Conservation (phyloP, 2,329 filamentous ascomycete species). For the Diaporthe ilicicola region DNA sequence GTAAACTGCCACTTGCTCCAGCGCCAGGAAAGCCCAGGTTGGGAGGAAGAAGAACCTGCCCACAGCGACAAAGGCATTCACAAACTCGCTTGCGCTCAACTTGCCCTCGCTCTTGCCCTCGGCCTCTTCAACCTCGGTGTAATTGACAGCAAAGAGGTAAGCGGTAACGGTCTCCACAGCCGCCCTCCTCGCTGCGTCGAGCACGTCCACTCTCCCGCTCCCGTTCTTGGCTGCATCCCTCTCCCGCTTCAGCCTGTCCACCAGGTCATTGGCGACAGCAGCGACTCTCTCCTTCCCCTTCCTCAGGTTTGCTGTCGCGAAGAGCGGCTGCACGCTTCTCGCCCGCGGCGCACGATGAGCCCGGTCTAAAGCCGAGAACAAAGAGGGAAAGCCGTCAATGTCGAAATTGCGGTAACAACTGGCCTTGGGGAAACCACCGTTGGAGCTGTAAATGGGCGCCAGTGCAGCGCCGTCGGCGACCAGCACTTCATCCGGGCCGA, state of each 20-base stretch:
- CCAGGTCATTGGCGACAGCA: slow-evolving; percentile 46
- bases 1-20: slow-evolving; percentile 48
- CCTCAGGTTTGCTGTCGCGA: slow-evolving; percentile 48
- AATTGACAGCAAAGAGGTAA: slow-evolving; percentile 61
- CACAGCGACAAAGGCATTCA: slow-evolving; percentile 63
- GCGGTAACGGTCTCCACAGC: slow-evolving; percentile 62
- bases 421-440: slow-evolving; percentile 62
- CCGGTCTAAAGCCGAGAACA: slow-evolving; percentile 58
- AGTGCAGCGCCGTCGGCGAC: slow-evolving; percentile 55
- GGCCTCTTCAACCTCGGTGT: slow-evolving; percentile 38
- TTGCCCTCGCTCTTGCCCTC: not conserved
- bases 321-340: slow-evolving; percentile 59
- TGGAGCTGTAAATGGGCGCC: slow-evolving; percentile 57
- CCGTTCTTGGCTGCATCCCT: slow-evolving; percentile 27
- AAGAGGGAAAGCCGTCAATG: slow-evolving; percentile 61
- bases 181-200: slow-evolving; percentile 57
- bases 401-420: slow-evolving; percentile 63
- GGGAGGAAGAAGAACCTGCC: slow-evolving; percentile 59
- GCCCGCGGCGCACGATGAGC: slow-evolving; percentile 52
- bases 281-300: slow-evolving; percentile 43
- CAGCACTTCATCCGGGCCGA: slow-evolving; percentile 49
- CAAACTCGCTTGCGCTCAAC: slow-evolving; percentile 46
- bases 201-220: slow-evolving; percentile 50
- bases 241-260: slow-evolving; percentile 47
- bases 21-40: slow-evolving; percentile 44